phyloP scores from a whole-genome alignment of 2,329 filamentous ascomycete species.

The Pezizomycotina sp. region DNA sequence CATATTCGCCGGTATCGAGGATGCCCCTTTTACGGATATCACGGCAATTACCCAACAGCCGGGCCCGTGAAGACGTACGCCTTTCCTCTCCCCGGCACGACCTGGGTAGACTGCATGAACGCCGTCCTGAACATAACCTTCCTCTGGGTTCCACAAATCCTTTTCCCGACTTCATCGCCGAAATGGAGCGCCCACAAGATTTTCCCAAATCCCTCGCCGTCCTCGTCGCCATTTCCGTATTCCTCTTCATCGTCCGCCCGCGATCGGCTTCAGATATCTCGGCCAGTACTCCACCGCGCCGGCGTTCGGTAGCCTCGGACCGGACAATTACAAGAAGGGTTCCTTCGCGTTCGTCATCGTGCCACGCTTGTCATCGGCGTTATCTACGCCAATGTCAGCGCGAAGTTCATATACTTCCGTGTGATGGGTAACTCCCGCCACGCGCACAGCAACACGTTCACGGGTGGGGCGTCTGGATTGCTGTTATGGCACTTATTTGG shows the following conservation, averaged over 20 bases:
- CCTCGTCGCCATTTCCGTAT: slow-evolving; percentile 31
- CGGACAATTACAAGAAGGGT: slow-evolving; percentile 34
- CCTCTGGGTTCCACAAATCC: no score
- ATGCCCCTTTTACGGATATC: no score
- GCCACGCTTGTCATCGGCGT: slow-evolving; percentile 35
- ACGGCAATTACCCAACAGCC: no score
- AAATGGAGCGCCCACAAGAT: no score
- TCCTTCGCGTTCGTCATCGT: slow-evolving; percentile 38
- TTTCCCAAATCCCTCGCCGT: no score
- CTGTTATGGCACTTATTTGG: slow-evolving; percentile 33
- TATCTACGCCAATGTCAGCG: slow-evolving; percentile 36
- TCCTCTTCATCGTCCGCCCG: slow-evolving; percentile 37
- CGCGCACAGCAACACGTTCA: slow-evolving; percentile 34
- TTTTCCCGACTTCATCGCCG: no score
- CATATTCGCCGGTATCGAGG: no score
- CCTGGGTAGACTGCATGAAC: no score
- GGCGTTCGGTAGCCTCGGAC: slow-evolving; percentile 35
- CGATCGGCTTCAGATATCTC: slow-evolving; percentile 35
- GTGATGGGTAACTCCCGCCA: slow-evolving; percentile 33
- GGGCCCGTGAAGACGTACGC: no score
- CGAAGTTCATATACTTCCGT: slow-evolving; percentile 34
- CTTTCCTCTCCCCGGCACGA: no score
- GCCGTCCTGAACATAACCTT: no score
- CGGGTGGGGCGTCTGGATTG: slow-evolving; percentile 34
- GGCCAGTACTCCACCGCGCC: slow-evolving; percentile 37